phyloP scores from a whole-genome alignment of 2,329 filamentous ascomycete species.

The Monosporascus sp. region DNA sequence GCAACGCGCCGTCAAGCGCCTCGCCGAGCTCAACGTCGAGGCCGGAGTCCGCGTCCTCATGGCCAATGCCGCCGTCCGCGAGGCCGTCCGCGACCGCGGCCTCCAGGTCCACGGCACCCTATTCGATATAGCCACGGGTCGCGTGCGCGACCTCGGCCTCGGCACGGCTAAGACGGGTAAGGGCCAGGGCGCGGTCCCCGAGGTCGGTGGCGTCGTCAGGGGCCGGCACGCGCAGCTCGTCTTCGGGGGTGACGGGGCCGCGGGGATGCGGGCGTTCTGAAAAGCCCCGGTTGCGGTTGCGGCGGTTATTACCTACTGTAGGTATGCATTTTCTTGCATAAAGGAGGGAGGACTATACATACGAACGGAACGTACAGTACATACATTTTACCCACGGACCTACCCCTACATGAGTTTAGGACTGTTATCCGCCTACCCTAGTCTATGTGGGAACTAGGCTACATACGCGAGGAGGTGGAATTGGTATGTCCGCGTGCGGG shows the following conservation, averaged over 20 bases:
- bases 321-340: too few relatives aligned
- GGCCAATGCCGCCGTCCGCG: slow-evolving; percentile 63
- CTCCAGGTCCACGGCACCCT: slow-evolving; percentile 73
- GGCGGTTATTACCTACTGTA: too few relatives aligned
- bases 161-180: slow-evolving; percentile 28
- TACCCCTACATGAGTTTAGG: too few relatives aligned
- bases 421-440: too few relatives aligned
- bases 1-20: slow-evolving; percentile 46
- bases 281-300: neutral
- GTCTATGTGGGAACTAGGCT: too few relatives aligned
- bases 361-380: too few relatives aligned
- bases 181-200: slow-evolving; percentile 8
- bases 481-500: too few relatives aligned
- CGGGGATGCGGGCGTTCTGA: slow-evolving; percentile 20
- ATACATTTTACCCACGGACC: too few relatives aligned
- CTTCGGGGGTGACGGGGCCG: slow-evolving; percentile 34
- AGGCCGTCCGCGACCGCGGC: slow-evolving; percentile 65
- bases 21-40: slow-evolving; percentile 75
- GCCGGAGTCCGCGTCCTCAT: slow-evolving; percentile 62
- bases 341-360: too few relatives aligned
- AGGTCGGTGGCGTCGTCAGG: slow-evolving; percentile 32
- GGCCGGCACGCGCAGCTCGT: slow-evolving; percentile 47
- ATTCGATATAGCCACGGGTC: slow-evolving; percentile 56
- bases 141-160: slow-evolving; percentile 42
- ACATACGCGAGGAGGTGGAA: too few relatives aligned